phyloP scores from a whole-genome alignment of 1,139 yeast genomes.

The Yamadazyma blattariae region DNA sequence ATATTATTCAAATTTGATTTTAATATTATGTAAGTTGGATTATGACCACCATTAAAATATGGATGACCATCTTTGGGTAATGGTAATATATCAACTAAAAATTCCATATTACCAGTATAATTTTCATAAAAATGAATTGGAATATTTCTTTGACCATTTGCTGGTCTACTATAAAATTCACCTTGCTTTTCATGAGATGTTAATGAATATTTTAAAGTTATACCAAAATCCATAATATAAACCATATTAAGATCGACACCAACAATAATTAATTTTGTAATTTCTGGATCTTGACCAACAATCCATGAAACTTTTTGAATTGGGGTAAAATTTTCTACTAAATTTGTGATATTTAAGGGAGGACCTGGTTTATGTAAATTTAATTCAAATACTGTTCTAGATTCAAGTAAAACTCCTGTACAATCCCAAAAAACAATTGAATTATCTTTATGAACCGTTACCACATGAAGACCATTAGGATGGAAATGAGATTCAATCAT shows the following conservation, averaged over 20 bases:
- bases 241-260: conserved; percentile 67
- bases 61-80: conserved; percentile 43
- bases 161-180: conserved; percentile 67
- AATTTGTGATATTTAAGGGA: conserved; percentile 14
- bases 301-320: conserved; percentile 61
- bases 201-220: conserved; percentile 72
- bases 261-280: conserved; percentile 66
- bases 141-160: conserved; percentile 35
- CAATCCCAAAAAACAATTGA: conserved; percentile 92
- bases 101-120: conserved; percentile 19
- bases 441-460: conserved; percentile 79
- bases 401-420: conserved; percentile 68
- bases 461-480: conserved; percentile 86
- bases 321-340: conserved; percentile 19
- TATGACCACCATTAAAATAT: conserved; percentile 67
- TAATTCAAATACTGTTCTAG: conserved; percentile 68
- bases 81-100: conserved; percentile 27
- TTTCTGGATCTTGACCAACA: conserved; percentile 77
- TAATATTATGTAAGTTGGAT: conserved; percentile 60
- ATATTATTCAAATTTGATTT: conserved; percentile 55
- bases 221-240: conserved; percentile 72
- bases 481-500: conserved; percentile 73
- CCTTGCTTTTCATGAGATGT: conserved; percentile 85
- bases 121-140: conserved; percentile 24
- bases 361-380: conserved; percentile 56